phyloP scores from a whole-genome alignment of 2,329 filamentous ascomycete species.

The Gaeumannomyces tritici region DNA sequence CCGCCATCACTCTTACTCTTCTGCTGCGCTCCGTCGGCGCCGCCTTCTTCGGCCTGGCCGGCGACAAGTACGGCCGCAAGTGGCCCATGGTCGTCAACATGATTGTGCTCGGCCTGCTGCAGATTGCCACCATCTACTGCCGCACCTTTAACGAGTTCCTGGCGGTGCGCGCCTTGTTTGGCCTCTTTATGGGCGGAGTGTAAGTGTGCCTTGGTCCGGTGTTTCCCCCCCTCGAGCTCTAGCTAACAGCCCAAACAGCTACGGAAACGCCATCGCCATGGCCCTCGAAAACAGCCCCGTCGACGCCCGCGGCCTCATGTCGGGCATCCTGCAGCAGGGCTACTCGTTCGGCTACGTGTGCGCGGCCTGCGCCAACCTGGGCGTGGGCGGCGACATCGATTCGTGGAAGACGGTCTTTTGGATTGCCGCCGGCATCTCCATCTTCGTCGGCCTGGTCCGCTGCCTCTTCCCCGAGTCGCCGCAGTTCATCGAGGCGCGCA shows the following conservation, averaged over 20 bases:
- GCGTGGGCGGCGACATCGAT: constrained; percentile 52
- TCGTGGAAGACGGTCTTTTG: constrained; percentile 71
- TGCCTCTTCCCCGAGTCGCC: constrained; percentile 64
- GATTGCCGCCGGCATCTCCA: constrained; percentile 57
- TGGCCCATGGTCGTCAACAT: constrained; percentile 80
- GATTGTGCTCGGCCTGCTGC: constrained; percentile 47
- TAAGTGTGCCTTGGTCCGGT: too few relatives aligned
- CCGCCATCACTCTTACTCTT: constrained; percentile 66
- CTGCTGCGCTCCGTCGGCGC: constrained; percentile 68
- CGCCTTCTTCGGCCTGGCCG: constrained; percentile 64
- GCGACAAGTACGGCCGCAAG: constrained; percentile 73
- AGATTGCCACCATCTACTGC: constrained; percentile 65
- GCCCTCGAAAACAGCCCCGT: constrained; percentile 50
- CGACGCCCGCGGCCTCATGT: constrained; percentile 69
- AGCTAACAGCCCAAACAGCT: constrained; percentile 20
- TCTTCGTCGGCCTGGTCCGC: constrained; percentile 58
- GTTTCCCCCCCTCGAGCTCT: not conserved
- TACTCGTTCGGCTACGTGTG: constrained; percentile 74
- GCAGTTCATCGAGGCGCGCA: constrained; percentile 60
- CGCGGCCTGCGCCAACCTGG: constrained; percentile 42
- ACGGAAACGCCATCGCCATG: constrained; percentile 71
- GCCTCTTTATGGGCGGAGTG: constrained; percentile 72
- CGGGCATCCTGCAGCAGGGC: constrained; percentile 73
- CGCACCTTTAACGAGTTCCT: constrained; percentile 63
- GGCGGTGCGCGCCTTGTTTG: constrained; percentile 64